Conservation (phyloP, 83 land plant species). For the Thuja plicata region DNA sequence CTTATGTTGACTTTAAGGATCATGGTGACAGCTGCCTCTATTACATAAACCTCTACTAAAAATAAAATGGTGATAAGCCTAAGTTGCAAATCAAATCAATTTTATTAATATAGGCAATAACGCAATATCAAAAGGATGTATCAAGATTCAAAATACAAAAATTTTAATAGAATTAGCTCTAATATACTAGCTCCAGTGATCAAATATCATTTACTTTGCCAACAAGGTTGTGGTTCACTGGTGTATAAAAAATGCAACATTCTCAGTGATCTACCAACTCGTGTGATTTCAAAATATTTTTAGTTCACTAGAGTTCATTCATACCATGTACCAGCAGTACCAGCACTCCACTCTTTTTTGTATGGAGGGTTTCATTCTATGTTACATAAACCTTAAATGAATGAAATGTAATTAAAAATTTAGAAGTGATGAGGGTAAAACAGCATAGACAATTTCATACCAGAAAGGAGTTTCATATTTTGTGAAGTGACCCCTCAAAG, state of each 20-base stretch:
- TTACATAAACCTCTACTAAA: neutral
- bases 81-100: neutral
- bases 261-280: neutral
- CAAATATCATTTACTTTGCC: too few relatives aligned
- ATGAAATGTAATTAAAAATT: neutral
- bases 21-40: neutral
- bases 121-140: neutral
- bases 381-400: neutral
- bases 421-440: too few relatives aligned
- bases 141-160: neutral
- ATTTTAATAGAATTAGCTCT: too few relatives aligned
- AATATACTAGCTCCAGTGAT: too few relatives aligned
- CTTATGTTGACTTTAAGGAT: neutral
- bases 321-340: too few relatives aligned
- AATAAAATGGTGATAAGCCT: neutral
- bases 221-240: too few relatives aligned
- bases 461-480: neutral
- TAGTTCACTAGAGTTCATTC: neutral
- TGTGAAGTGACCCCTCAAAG: neutral
- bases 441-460: neutral
- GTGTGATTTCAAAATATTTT: neutral
- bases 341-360: too few relatives aligned
- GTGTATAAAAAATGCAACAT: neutral
- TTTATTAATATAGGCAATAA: neutral
- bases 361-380: too few relatives aligned